Conservation (phyloP, 352 stramenopile species). For the Blastocystis sp. region DNA sequence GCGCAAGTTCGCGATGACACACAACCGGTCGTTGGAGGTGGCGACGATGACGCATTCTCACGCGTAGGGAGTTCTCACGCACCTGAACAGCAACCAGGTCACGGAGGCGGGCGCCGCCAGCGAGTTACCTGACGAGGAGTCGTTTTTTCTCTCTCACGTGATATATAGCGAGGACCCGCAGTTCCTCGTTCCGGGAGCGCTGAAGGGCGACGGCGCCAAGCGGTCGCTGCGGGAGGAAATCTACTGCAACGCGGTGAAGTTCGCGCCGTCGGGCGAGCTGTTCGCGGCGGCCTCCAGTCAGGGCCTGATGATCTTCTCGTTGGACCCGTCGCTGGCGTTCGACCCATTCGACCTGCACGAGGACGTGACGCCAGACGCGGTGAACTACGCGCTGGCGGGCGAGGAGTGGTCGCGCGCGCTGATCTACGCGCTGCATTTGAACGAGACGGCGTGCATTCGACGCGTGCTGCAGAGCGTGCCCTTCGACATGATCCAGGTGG, state of each 20-base stretch:
- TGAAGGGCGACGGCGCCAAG: constrained; percentile 59
- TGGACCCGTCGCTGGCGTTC: constrained; percentile 86
- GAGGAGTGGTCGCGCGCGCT: constrained; percentile 80
- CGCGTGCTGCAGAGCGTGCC: constrained; percentile 79
- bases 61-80: constrained; percentile 78
- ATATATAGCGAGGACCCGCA: neutral
- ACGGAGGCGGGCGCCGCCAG: constrained; percentile 68
- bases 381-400: constrained; percentile 73
- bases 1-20: constrained; percentile 97
- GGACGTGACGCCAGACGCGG: constrained; percentile 83
- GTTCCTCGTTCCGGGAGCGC: constrained; percentile 54
- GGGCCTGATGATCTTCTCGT: constrained; percentile 88
- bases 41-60: neutral
- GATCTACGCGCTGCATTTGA: constrained; percentile 87
- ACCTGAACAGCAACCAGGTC: constrained; percentile 78
- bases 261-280: constrained; percentile 87
- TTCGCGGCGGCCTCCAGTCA: constrained; percentile 90
- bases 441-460: constrained; percentile 82
- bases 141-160: neutral
- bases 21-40: constrained; percentile 77
- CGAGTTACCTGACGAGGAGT: constrained; percentile 67
- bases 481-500: constrained; percentile 74
- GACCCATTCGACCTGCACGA: constrained; percentile 95
- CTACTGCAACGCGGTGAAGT: constrained; percentile 80
- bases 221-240: constrained; percentile 77